Conservation (phyloP, 1,284 basidiomycete species). For the Rhodotorula sp. region DNA sequence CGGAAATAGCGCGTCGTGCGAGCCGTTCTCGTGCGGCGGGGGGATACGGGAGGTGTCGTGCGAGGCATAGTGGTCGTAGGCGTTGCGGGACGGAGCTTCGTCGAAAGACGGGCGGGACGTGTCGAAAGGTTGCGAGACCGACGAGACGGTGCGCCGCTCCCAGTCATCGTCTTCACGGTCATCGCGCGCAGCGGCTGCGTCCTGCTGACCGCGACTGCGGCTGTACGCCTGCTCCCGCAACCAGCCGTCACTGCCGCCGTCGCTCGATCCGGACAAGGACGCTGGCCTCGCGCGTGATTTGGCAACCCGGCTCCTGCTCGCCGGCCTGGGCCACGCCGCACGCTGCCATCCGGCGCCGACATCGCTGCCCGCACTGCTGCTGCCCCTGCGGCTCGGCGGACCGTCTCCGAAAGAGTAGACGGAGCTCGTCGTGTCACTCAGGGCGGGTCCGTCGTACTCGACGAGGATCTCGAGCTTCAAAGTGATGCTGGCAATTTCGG, state of each 20-base stretch:
- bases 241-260: neutral
- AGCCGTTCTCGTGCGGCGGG: neutral
- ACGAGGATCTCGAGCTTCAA: conserved; percentile 7
- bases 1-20: neutral
- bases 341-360: neutral
- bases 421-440: neutral
- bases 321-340: too few relatives aligned
- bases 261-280: neutral
- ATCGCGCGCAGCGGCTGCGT: neutral
- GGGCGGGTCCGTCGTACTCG: conserved; percentile 13
- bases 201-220: neutral
- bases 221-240: neutral
- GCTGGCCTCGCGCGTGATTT: neutral
- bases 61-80: neutral
- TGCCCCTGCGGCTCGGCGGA: neutral
- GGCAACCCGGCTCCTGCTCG: too few relatives aligned
- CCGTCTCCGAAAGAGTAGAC: neutral
- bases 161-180: conserved; percentile 8
- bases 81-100: neutral
- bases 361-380: neutral
- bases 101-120: neutral
- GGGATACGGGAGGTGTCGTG: neutral
- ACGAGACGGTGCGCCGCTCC: conserved; percentile 9
- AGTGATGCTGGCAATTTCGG: neutral
- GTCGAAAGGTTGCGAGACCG: neutral